These are phyloP conservation scores for Coemansia sp. DNA, from an alignment of 192 early-diverging fungal species.

Conservation along the genomic window DNA sequence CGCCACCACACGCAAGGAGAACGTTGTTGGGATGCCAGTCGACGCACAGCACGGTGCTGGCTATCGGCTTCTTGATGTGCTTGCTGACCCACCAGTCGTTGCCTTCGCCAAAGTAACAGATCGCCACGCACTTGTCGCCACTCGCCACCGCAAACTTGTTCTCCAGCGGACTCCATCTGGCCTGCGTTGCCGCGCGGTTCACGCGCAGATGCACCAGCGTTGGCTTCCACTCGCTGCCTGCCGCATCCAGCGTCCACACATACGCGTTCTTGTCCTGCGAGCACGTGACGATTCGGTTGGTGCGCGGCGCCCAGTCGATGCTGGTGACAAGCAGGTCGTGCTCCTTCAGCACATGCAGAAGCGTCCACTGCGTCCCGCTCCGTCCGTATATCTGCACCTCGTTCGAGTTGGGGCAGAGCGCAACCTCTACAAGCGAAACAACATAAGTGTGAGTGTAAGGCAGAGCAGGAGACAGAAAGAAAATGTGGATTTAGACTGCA, in stretches of 20 bases:
- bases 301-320: constrained; percentile 93
- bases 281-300: constrained; percentile 95
- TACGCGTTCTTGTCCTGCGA: constrained; percentile 99
- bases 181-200: constrained; percentile 94
- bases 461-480: not conserved
- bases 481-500: not conserved
- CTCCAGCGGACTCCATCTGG: constrained; percentile 90
- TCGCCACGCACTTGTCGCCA: constrained; percentile 85
- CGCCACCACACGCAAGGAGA: constrained; percentile 84
- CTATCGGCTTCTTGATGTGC: constrained; percentile 92
- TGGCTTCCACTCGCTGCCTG: constrained; percentile 74
- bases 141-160: constrained; percentile 98
- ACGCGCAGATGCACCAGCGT: constrained; percentile 91
- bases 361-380: constrained; percentile 60
- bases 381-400: constrained; percentile 87
- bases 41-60: constrained; percentile 81
- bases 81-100: constrained; percentile 97
- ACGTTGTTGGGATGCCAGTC: constrained; percentile 99
- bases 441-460: not conserved
- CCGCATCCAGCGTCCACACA: constrained; percentile 84
- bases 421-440: constrained; percentile 70
- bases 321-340: constrained; percentile 95
- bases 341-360: constrained; percentile 74
- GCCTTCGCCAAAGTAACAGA: constrained; percentile 95
- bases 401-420: constrained; percentile 86